Conservation (phyloP, 495 filamentous ascomycete genomes). For the Lichenothelia convexa region DNA sequence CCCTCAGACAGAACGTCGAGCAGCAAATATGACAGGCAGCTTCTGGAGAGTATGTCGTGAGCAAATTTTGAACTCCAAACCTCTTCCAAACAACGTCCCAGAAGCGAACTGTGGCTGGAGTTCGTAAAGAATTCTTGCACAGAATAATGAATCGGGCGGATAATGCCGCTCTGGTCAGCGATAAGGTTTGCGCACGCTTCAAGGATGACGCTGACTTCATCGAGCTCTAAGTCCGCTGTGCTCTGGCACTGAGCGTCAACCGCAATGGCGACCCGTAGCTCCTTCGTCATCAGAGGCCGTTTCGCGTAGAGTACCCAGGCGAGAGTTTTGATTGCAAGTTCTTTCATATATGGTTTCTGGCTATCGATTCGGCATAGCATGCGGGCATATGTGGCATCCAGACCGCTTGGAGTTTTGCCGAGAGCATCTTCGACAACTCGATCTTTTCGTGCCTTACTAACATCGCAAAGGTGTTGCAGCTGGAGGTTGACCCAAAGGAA, state of each 20-base stretch:
- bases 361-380: conserved; percentile 10
- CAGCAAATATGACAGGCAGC: background rate
- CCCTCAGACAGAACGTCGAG: background rate
- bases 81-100: background rate
- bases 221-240: background rate
- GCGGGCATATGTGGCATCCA: conserved; percentile 16
- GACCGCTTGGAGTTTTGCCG: conserved; percentile 3
- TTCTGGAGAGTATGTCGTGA: background rate
- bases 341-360: background rate
- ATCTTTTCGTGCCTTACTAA: conserved; percentile 4
- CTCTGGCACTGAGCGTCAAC: background rate
- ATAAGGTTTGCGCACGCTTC: conserved; percentile 2
- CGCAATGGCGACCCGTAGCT: background rate
- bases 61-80: background rate
- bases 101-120: background rate
- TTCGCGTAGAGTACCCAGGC: background rate
- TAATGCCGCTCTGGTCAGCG: background rate
- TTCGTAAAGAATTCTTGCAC: background rate
- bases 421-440: conserved; percentile 8
- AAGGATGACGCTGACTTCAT: background rate
- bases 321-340: background rate
- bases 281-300: background rate
- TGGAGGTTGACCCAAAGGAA: conserved; percentile 3
- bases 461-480: conserved; percentile 1
- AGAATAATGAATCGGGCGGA: background rate